Evolutionary conservation across 306 rosid species (phyloP).

Genomic region (Chamaecrista fasciculata): DNA sequence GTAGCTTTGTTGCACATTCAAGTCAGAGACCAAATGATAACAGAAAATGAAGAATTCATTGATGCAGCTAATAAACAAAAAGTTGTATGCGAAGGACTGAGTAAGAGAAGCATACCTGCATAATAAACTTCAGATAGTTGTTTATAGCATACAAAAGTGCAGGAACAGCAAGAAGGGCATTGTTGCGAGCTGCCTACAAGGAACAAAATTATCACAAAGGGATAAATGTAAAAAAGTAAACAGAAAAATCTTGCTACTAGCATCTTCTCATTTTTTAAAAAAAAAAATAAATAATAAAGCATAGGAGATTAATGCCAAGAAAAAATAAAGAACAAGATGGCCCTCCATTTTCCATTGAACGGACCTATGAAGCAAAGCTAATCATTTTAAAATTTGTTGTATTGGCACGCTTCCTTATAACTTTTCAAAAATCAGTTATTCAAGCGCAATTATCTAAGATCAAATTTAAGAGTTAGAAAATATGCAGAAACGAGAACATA

Average conservation of each 20-base stretch:
- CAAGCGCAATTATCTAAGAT: background rate
- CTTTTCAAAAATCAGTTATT: background rate
- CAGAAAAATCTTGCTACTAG: background rate
- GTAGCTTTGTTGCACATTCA: background rate
- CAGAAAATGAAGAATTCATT: background rate
- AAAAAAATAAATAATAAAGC: background rate
- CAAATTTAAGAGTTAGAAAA: background rate
- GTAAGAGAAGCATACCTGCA: slow-evolving; percentile 70
- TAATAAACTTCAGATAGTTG: slow-evolving; percentile 93
- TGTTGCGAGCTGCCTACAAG: slow-evolving; percentile 93
- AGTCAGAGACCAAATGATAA: background rate
- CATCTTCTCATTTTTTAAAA: background rate
- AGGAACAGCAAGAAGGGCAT: slow-evolving; percentile 95
- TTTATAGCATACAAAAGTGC: slow-evolving; percentile 93
- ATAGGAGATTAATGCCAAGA: background rate
- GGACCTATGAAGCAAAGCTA: slow-evolving; percentile 5
- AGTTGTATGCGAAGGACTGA: background rate
- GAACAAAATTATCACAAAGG: slow-evolving; percentile 24
- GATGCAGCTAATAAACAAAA: background rate
- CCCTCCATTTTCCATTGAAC: background rate
- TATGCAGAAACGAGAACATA: background rate
- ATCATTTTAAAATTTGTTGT: background rate
- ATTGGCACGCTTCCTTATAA: background rate
- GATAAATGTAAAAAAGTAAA: slow-evolving; percentile 23
- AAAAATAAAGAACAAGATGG: background rate